These are phyloP conservation scores for Microdochium trichocladiopsis DNA, from an alignment of 2,329 filamentous ascomycete genomes.

Conservation along the genomic window DNA sequence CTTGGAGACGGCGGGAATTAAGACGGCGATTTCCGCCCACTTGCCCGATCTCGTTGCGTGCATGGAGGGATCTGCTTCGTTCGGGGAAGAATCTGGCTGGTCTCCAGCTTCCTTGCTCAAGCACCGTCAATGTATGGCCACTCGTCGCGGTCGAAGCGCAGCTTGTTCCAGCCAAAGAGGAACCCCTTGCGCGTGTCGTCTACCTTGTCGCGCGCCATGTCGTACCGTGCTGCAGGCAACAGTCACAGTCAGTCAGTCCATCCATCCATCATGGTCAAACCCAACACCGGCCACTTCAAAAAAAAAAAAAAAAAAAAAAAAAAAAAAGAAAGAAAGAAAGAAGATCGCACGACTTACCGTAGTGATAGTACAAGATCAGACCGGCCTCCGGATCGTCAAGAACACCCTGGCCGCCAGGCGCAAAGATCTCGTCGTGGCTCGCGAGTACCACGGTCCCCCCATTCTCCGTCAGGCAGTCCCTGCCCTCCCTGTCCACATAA, in stretches of 20 bases:
- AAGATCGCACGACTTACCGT: too few relatives aligned
- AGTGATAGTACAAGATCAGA: constrained; percentile 23
- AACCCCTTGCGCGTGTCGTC: constrained; percentile 6
- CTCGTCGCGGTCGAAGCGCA: constrained; percentile 9
- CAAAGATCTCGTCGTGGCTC: constrained; percentile 10
- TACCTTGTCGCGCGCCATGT: constrained; percentile 2
- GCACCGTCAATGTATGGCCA: constrained; percentile 11
- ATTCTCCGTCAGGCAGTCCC: constrained; percentile 8
- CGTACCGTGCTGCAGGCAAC: not conserved
- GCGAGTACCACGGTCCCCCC: constrained; percentile 11
- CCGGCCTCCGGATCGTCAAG: constrained; percentile 37
- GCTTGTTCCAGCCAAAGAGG: constrained; percentile 14
- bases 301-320: too few relatives aligned
- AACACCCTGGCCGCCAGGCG: constrained; percentile 12
- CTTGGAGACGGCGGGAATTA: too few relatives aligned
- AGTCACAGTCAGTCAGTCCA: not conserved
- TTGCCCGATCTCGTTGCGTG: too few relatives aligned
- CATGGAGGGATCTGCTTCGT: too few relatives aligned
- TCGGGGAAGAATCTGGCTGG: too few relatives aligned
- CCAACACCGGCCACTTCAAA: too few relatives aligned
- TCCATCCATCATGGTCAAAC: too few relatives aligned
- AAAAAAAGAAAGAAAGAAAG: too few relatives aligned
- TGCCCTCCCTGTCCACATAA: constrained; percentile 9
- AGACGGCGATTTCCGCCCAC: too few relatives aligned
- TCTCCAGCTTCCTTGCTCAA: not conserved